A percentile compares a stretch with the other conserved stretches of the same genome.
phyloP scores from a whole-genome alignment of 305 asterid species.

The Solanum aculeatissimum region DNA sequence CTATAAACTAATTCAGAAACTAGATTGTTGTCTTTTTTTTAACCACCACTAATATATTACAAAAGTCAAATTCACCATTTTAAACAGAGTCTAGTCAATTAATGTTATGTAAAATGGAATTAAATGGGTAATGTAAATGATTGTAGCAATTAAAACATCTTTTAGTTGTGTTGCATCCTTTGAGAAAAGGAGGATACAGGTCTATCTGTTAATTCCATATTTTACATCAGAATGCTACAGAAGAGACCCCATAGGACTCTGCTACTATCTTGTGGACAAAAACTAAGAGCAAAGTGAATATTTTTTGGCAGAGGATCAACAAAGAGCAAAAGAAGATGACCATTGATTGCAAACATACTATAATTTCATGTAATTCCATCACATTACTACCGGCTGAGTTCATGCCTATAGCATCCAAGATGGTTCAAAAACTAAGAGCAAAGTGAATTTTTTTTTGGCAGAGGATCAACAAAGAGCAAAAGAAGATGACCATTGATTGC shows the following conservation, averaged over 20 bases:
- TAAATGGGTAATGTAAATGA: not conserved
- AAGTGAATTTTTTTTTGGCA: not conserved
- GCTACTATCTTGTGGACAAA: not conserved
- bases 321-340: not conserved
- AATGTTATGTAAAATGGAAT: not conserved
- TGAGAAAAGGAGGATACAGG: not conserved
- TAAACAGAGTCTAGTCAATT: not conserved
- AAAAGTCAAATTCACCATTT: not conserved
- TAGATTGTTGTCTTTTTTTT: not conserved
- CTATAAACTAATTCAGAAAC: not conserved
- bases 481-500: not conserved
- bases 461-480: not conserved
- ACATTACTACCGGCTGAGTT: not conserved
- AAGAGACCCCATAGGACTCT: not conserved
- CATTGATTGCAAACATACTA: not conserved
- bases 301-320: not conserved
- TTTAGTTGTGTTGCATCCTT: not conserved
- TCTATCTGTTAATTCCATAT: not conserved
- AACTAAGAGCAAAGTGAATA: not conserved
- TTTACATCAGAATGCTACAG: not conserved
- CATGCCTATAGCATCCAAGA: not conserved
- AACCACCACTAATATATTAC: not conserved
- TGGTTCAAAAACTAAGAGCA: not conserved
- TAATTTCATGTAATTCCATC: not conserved
- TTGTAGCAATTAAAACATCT: not conserved